Percentiles rank a stretch among this genome's conserved stretches.
phyloP scores from a whole-genome alignment of 225 moss, liverwort and hornwort genomes.

The Bryum argenteum region DNA sequence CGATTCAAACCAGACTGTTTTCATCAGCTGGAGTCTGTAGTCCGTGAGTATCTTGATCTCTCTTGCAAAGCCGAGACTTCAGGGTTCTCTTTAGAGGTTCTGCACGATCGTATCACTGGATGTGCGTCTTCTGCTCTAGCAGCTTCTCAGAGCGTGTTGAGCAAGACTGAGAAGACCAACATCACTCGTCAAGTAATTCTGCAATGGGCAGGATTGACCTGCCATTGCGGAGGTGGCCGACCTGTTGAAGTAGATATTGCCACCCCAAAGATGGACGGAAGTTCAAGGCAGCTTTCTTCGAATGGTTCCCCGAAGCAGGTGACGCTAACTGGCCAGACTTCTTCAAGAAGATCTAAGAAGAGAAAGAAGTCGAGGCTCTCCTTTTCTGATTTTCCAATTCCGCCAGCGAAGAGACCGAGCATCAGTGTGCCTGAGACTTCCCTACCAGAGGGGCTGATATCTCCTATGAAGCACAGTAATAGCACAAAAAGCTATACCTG shows the following conservation, averaged over 20 bases:
- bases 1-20: conserved; percentile 58
- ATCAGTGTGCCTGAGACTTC: conserved; percentile 29
- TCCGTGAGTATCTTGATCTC: conserved; percentile 42
- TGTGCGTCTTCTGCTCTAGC: conserved; percentile 59
- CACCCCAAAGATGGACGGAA: conserved; percentile 33
- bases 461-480: conserved; percentile 57
- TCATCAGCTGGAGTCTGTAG: conserved; percentile 48
- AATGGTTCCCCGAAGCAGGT: conserved; percentile 33
- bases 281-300: conserved; percentile 31
- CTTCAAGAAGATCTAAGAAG: conserved; percentile 41
- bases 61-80: conserved; percentile 37
- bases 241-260: conserved; percentile 35
- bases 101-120: conserved; percentile 56
- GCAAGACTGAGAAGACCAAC: conserved; percentile 58
- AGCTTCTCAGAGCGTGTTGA: conserved; percentile 55
- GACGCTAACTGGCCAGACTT: conserved; percentile 19
- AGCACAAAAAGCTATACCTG: conserved; percentile 42
- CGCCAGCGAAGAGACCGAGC: conserved; percentile 40
- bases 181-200: conserved; percentile 59
- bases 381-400: conserved; percentile 26
- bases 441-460: conserved; percentile 40
- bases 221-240: conserved; percentile 55
- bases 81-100: conserved; percentile 43
- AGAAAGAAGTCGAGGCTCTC: conserved; percentile 54
- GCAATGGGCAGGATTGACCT: conserved; percentile 62